A percentile compares a stretch with the other conserved stretches of the same genome.
Conservation (phyloP, 805 yeast species). For the Ogataea parapolymorpha region DNA sequence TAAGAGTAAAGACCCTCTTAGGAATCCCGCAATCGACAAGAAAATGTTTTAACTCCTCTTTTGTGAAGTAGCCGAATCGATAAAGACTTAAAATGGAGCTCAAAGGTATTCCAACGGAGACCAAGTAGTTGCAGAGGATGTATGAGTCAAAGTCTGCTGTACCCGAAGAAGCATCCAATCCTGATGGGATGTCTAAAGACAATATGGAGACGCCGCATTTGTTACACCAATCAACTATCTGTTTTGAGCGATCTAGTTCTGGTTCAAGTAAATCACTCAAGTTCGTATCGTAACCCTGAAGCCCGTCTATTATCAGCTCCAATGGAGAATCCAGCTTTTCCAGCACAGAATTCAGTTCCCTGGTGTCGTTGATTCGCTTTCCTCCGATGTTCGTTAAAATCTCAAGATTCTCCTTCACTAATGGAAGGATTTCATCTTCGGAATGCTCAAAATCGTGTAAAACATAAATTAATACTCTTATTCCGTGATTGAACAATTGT, state of each 20-base stretch:
- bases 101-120: conserved; percentile 72
- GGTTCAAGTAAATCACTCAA: conserved; percentile 52
- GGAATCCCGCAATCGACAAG: conserved; percentile 74
- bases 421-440: conserved; percentile 34
- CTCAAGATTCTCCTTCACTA: conserved; percentile 47
- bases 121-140: conserved; percentile 49
- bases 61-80: conserved; percentile 47
- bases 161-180: conserved; percentile 82
- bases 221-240: conserved; percentile 68
- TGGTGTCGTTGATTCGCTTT: conserved; percentile 44
- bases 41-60: conserved; percentile 51
- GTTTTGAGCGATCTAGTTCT: conserved; percentile 39
- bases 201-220: conserved; percentile 42
- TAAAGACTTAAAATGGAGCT: conserved; percentile 60
- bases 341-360: conserved; percentile 36
- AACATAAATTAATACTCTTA: conserved; percentile 57
- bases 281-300: conserved; percentile 78
- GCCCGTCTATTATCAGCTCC: conserved; percentile 76
- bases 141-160: conserved; percentile 28
- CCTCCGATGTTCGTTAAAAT: conserved; percentile 66
- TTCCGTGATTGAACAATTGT: conserved; percentile 70
- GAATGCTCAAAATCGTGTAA: conserved; percentile 36
- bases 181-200: conserved; percentile 80
- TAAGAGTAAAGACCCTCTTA: conserved; percentile 42
- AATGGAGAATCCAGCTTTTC: conserved; percentile 64